Evolutionary conservation across 2,329 filamentous ascomycete genomes (phyloP).

Genomic region (Dothistroma septosporum): DNA sequence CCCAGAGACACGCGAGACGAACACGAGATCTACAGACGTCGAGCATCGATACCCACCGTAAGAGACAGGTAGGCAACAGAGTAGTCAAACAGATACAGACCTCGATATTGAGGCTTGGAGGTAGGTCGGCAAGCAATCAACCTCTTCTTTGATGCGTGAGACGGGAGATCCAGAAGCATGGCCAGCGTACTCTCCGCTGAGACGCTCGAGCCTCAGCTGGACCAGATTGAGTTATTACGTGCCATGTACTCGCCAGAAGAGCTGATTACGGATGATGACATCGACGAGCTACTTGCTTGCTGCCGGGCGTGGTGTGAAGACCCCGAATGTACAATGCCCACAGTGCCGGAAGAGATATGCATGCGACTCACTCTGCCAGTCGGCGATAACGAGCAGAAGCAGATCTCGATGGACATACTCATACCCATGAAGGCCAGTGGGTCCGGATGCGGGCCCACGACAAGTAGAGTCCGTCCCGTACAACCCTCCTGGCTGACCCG

Average conservation of each 20-base stretch:
- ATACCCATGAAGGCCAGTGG: background rate
- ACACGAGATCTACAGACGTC: too few species aligned
- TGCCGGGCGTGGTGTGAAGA: conserved; percentile 17
- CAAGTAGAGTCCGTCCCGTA: conserved; percentile 32
- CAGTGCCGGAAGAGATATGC: conserved; percentile 5
- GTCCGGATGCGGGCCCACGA: background rate
- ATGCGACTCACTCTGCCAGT: conserved; percentile 1
- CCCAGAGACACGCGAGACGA: too few species aligned
- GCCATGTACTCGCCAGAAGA: conserved; percentile 50
- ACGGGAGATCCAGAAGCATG: background rate
- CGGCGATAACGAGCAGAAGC: background rate
- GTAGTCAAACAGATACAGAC: background rate
- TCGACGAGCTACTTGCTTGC: conserved; percentile 6
- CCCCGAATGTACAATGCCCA: background rate
- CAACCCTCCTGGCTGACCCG: conserved; percentile 54
- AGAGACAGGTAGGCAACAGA: background rate
- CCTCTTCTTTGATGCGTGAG: background rate
- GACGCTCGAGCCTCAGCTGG: conserved; percentile 15
- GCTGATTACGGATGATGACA: conserved; percentile 26
- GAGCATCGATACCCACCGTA: background rate
- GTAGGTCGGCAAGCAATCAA: background rate
- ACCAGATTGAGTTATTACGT: conserved; percentile 47
- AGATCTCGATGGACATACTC: background rate
- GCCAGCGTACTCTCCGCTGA: background rate
- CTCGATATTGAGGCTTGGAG: background rate